phyloP scores from a whole-genome alignment of 108 stramenopile species.

The Fragilaria crotonensis region DNA sequence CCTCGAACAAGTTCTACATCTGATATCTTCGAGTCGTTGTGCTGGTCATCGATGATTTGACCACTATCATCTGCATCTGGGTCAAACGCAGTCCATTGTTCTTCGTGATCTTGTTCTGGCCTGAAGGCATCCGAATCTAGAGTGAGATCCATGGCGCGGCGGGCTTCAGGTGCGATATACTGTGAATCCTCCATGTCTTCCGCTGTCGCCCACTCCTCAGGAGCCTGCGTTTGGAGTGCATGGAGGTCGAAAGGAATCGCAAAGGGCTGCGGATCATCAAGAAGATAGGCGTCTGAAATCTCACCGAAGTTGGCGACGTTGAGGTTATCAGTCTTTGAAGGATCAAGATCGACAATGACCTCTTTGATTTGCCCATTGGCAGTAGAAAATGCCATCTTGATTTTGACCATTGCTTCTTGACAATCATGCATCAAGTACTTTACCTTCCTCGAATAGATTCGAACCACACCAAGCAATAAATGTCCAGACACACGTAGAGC shows the following conservation, averaged over 20 bases:
- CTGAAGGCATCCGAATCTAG: slow-evolving; percentile 12
- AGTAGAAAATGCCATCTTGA: slow-evolving; percentile 93
- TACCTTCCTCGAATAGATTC: slow-evolving; percentile 96
- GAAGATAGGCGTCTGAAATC: slow-evolving; percentile 23
- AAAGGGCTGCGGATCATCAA: slow-evolving; percentile 2
- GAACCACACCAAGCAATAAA: slow-evolving; percentile 92
- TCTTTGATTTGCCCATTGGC: slow-evolving; percentile 22
- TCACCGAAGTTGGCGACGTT: slow-evolving; percentile 82
- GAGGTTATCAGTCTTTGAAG: slow-evolving; percentile 16
- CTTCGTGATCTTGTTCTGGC: slow-evolving; percentile 47
- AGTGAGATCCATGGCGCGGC: slow-evolving; percentile 4
- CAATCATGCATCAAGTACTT: slow-evolving; percentile 95
- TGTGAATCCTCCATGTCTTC: slow-evolving; percentile 39
- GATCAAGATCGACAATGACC: slow-evolving; percentile 12
- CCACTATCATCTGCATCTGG: slow-evolving; percentile 47
- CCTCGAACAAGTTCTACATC: slow-evolving; percentile 78
- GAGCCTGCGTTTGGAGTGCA: slow-evolving; percentile 12
- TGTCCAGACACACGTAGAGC: slow-evolving; percentile 96
- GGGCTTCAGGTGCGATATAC: slow-evolving; percentile 5
- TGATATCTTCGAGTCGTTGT: slow-evolving; percentile 17
- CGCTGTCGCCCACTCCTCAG: slow-evolving; percentile 63
- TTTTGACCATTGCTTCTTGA: slow-evolving; percentile 96
- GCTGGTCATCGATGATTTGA: slow-evolving; percentile 1
- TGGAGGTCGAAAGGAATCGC: slow-evolving; percentile 5
- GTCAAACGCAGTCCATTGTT: slow-evolving; percentile 82